Base-by-base conservation (phyloP, 768 basidiomycete genomes). In the Pleurotus tuoliensis region DNA sequence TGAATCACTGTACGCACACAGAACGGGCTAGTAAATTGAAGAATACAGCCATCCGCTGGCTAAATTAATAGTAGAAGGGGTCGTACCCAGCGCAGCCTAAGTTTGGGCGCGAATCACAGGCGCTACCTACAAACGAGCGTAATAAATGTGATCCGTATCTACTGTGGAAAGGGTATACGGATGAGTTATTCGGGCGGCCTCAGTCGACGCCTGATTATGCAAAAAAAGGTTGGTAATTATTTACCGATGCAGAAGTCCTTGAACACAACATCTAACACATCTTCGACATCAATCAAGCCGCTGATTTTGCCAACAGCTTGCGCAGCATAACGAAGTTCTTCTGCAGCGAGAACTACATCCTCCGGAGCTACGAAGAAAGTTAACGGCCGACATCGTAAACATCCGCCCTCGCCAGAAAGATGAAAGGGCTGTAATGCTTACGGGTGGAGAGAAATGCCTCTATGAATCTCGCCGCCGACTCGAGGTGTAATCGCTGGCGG, bases 161-260 rank as follows among this genome's bases (percentile, higher is more conserved):
- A 34, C 11, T 11, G 30, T 11, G 1, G 11, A 9, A 34, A 34
- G 8, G 7, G 7, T 34, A 34, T 11, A 34, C 30, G 9, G 11
- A 34, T 34, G 30, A 11, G 30, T 34, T 11, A 8, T 34, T 34
- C 30, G 9, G 8, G 30, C 8, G 11, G 30, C 11, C 30, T 34
- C 30, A 8, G 8, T 25, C 12, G 24, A 25, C 30, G 30, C 11
- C 11, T 34, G 3, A 1, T 4, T 12, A 9, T 34, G 30, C 9
- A 11, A 34, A 9, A 34, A 34, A 3, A 11, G 11, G 3, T 11
- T 8, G 11, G 11, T 8, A 34, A 34, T 71, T 62, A 92, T 73
- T 94, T 92, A 38, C 93, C 93, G 51, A 95, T 91, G 65, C 94
- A 96, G 69, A 96, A 96, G 50, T 90, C 88, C 34, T 79, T 76